Percentiles rank a stretch among this genome's conserved stretches.
These are phyloP conservation scores for Skeletonema menzelii DNA, from an alignment of 108 stramenopile species.

Conservation along the genomic window DNA sequence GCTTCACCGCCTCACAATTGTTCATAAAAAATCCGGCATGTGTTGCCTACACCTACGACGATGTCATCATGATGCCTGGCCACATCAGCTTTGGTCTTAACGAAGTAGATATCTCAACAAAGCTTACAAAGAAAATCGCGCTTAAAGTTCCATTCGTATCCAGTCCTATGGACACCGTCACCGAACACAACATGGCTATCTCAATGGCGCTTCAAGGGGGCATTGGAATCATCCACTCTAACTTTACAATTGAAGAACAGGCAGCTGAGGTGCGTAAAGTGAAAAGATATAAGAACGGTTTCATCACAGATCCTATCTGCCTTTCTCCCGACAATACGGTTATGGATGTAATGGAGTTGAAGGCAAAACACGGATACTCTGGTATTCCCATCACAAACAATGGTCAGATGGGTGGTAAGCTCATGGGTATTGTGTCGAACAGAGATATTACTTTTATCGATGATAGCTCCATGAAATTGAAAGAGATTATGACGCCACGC, in stretches of 20 bases:
- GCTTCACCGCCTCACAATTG: conserved; percentile 80
- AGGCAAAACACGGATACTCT: conserved; percentile 88
- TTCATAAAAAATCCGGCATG: conserved; percentile 81
- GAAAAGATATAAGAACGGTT: conserved; percentile 99
- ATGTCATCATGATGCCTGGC: conserved; percentile 98
- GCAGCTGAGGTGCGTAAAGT: conserved; percentile 91
- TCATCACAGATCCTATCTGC: conserved; percentile 98
- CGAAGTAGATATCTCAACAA: conserved; percentile 92
- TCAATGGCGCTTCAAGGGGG: conserved; percentile 99
- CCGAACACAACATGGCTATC: conserved; percentile 96
- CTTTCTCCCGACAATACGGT: conserved; percentile 91
- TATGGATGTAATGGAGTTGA: conserved; percentile 85
- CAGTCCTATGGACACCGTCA: conserved; percentile 99
- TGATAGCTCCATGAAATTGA: conserved; percentile 70
- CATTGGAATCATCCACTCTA: conserved; percentile 99
- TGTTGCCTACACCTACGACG: conserved; percentile 98
- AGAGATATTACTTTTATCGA: conserved; percentile 97
- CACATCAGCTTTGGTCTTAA: conserved; percentile 93
- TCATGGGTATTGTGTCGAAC: conserved; percentile 97
- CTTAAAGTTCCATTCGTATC: conserved; percentile 95
- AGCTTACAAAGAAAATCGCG: conserved; percentile 88
- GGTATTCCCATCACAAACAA: conserved; percentile 98
- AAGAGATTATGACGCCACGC: conserved; percentile 94
- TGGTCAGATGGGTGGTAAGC: conserved; percentile 95
- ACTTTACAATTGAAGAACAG: conserved; percentile 93